These are phyloP conservation scores for Rosa persica DNA, from an alignment of 306 rosid species.

Conservation along the genomic window DNA sequence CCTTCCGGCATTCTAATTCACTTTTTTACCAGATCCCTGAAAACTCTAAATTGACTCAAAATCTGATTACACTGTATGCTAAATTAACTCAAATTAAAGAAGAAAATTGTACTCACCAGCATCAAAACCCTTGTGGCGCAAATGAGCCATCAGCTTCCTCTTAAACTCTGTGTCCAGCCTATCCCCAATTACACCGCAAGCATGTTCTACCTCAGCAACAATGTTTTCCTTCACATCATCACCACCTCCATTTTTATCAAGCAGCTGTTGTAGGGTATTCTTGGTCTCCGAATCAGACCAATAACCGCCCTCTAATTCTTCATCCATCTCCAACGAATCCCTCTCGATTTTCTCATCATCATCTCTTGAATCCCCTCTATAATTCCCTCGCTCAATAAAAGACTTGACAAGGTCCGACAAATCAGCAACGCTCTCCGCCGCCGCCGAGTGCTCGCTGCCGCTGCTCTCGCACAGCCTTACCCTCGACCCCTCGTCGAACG, in stretches of 20 bases:
- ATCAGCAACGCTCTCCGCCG: slow-evolving; percentile 45
- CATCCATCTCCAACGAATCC: not conserved
- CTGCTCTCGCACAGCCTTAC: slow-evolving; percentile 66
- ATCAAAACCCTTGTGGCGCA: slow-evolving; percentile 71
- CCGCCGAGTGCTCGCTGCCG: slow-evolving; percentile 78
- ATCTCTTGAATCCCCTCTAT: not conserved
- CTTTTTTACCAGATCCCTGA: not conserved
- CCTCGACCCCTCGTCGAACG: slow-evolving; percentile 55
- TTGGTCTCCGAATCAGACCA: slow-evolving; percentile 41
- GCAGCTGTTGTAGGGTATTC: slow-evolving; percentile 34
- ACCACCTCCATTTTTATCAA: slow-evolving; percentile 22
- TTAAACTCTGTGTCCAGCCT: slow-evolving; percentile 44
- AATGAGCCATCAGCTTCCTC: slow-evolving; percentile 58
- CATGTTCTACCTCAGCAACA: slow-evolving; percentile 40
- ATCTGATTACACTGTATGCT: not conserved
- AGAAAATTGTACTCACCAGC: slow-evolving; percentile 53
- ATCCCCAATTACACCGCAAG: slow-evolving; percentile 20
- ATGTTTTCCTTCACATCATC: slow-evolving; percentile 37
- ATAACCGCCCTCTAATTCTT: slow-evolving; percentile 21
- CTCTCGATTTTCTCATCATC: not conserved
- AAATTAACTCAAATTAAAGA: not conserved
- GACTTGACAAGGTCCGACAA: slow-evolving; percentile 76
- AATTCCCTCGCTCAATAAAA: slow-evolving; percentile 57
- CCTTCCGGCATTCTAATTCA: no score
- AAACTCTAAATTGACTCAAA: not conserved